Conservation (phyloP, 495 filamentous ascomycete species). For the Penicillium verhagenii region DNA sequence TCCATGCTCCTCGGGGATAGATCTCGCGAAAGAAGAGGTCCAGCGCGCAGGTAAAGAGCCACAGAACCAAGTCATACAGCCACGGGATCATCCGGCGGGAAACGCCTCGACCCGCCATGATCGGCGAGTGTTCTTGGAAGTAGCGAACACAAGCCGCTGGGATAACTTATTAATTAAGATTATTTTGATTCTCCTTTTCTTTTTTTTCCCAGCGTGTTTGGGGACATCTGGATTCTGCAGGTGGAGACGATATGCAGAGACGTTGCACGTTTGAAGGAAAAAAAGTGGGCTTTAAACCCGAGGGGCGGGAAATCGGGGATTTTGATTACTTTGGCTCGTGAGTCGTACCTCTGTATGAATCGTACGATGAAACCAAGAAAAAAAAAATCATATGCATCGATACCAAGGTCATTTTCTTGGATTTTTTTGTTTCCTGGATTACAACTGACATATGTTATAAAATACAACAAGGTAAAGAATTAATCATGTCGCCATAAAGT, state of each 20-base stretch:
- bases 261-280: neutral
- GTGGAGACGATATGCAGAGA: neutral
- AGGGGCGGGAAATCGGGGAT: neutral
- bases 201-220: no score
- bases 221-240: no score
- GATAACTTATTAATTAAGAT: no score
- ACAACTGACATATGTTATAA: slow-evolving; percentile 16
- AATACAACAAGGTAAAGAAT: slow-evolving; percentile 5
- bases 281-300: neutral
- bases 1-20: slow-evolving; percentile 88
- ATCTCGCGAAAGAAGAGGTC: slow-evolving; percentile 98
- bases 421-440: slow-evolving; percentile 8
- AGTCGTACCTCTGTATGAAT: neutral
- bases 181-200: no score
- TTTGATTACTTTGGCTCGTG: neutral
- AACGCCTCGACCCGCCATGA: slow-evolving; percentile 19
- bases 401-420: slow-evolving; percentile 1
- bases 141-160: no score
- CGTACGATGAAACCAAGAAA: neutral
- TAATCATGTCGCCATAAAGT: no score
- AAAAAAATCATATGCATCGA: no score
- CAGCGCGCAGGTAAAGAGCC: slow-evolving; percentile 75
- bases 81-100: slow-evolving; percentile 52
- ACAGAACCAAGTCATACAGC: slow-evolving; percentile 79
- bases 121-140: slow-evolving; percentile 7